phyloP scores from a whole-genome alignment of 2,329 filamentous ascomycete species.

The Penicillium janthinellum region DNA sequence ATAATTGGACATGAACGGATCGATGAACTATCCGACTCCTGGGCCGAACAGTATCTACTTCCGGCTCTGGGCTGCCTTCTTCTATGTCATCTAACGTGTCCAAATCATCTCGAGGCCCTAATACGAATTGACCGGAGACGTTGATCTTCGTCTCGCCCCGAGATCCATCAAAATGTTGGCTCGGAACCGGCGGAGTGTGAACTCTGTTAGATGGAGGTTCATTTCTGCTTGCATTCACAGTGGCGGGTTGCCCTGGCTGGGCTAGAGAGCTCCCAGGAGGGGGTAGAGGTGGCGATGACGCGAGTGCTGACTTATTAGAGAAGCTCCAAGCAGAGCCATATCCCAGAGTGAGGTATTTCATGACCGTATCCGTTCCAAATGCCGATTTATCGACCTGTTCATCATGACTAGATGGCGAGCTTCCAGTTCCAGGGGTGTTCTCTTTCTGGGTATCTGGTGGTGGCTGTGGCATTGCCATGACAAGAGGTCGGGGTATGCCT shows the following conservation, averaged over 20 bases:
- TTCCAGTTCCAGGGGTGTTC: conserved; percentile 16
- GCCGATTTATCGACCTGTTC: conserved; percentile 30
- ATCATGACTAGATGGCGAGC: conserved; percentile 21
- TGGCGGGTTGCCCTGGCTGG: conserved; percentile 17
- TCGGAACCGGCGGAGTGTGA: conserved; percentile 2
- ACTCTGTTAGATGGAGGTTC: not conserved
- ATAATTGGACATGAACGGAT: conserved; percentile 38
- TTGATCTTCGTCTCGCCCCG: conserved; percentile 5
- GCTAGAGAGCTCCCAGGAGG: conserved; percentile 18
- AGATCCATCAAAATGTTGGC: not conserved
- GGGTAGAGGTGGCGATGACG: conserved; percentile 31
- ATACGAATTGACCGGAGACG: conserved; percentile 18
- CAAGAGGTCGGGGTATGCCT: conserved; percentile 49
- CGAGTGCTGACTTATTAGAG: conserved; percentile 33
- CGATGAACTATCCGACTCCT: conserved; percentile 39
- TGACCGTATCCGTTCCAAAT: conserved; percentile 48
- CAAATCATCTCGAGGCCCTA: conserved; percentile 41
- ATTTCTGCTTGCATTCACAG: not conserved
- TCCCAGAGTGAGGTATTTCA: conserved; percentile 54
- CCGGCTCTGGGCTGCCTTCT: conserved; percentile 25
- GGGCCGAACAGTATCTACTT: conserved; percentile 19
- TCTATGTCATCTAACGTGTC: conserved; percentile 36
- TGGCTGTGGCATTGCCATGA: conserved; percentile 29
- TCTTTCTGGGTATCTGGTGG: conserved; percentile 16
- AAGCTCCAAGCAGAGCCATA: conserved; percentile 53